Evolutionary conservation across 768 basidiomycete genomes (phyloP), one percentile per base, ranked within the genome.

Genomic region (Suillus clintonianus): DNA sequence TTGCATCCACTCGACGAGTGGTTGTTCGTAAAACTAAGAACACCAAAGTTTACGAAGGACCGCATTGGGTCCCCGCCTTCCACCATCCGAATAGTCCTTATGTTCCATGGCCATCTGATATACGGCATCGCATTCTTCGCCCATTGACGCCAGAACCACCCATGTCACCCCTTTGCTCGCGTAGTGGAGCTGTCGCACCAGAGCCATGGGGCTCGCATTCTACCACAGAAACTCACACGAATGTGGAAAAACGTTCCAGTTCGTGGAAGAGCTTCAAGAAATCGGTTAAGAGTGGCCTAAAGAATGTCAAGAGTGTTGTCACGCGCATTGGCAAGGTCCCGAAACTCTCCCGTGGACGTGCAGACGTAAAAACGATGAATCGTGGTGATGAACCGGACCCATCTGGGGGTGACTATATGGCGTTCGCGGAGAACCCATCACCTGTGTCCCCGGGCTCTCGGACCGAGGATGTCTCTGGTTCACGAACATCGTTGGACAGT

Each of bases 31-130:
- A 67, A 48, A 58, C 65, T 24, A 68, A 60, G 63, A 69, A 66
- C 11, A 67, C 63, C 41, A 70, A 73, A 57, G 71, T 66, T 14
- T 54, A 67, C 54, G 71, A 71, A 63, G 75, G 76, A 59, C 72
- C 73, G 3, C 69, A 72, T 43, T 76, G 73, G 67, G 72, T 79
- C 39, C 77, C 81, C 8, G 73, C 79, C 30, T 76, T 82, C 37
- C 78, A 77, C 47, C 82, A 85, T 70, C 82, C 84, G 7, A 84
- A 85, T 59, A 84, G 81, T 68, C 84, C 85, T n/a, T 85, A 85
- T 59, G 80, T 83, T 6, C 84, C 84, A 10, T 85, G 83, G 84
- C 68, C 77, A 6, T 70, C 76, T 34, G 72, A 78, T 30, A 72
- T 70, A 76, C 85, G 70, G 74, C 86, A 62, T 62, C 76, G 72